Conservation (phyloP, 75 land plant genomes). For the Cupressus sempervirens region DNA sequence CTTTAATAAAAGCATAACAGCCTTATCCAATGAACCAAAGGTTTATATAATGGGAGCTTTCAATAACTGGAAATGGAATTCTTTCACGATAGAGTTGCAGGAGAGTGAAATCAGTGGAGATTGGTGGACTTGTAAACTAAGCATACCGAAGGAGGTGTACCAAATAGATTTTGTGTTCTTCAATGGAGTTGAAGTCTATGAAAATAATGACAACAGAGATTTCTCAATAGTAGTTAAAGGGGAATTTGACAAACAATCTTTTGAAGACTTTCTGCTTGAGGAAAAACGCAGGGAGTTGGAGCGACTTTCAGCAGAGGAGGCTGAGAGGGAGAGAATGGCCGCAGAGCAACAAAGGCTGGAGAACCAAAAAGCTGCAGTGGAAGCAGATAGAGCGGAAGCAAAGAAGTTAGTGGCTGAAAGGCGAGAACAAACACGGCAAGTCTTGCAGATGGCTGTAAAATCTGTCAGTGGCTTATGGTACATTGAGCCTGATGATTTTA, state of each 20-base stretch:
- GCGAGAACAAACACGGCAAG: conserved; percentile 28
- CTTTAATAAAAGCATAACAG: conserved; percentile 51
- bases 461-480: conserved; percentile 58
- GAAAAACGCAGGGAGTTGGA: conserved; percentile 66
- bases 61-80: conserved; percentile 86
- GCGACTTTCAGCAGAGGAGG: conserved; percentile 56
- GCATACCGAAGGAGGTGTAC: conserved; percentile 72
- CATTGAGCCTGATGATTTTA: conserved; percentile 58
- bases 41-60: conserved; percentile 73
- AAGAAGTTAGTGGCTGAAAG: conserved; percentile 44
- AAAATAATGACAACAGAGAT: conserved; percentile 68
- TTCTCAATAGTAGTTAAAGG: conserved; percentile 61
- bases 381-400: conserved; percentile 73
- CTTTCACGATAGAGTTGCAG: conserved; percentile 49
- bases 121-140: conserved; percentile 81
- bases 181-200: conserved; percentile 68
- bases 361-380: conserved; percentile 52
- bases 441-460: conserved; percentile 39
- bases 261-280: conserved; percentile 83
- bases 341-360: conserved; percentile 56
- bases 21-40: conserved; percentile 49
- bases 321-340: conserved; percentile 56
- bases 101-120: conserved; percentile 60
- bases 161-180: conserved; percentile 84
- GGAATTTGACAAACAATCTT: conserved; percentile 57